phyloP scores from a whole-genome alignment of 2,329 filamentous ascomycete genomes.

The Sporothrix inflata region DNA sequence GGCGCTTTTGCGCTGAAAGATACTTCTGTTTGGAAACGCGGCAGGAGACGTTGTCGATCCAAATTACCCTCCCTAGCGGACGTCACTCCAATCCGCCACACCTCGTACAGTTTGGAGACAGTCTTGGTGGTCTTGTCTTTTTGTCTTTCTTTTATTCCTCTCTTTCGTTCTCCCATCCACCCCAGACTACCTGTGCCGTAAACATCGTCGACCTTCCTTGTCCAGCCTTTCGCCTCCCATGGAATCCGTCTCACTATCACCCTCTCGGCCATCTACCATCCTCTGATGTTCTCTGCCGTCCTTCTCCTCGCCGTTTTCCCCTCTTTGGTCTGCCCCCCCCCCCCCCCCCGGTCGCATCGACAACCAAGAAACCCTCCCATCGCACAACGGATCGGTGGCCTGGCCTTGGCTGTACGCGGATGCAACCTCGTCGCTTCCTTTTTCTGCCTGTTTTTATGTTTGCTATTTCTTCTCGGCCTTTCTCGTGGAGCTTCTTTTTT shows the following conservation, averaged over 20 bases:
- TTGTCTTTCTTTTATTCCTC: background rate
- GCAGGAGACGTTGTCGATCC: slow-evolving; percentile 1
- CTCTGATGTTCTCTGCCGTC: background rate
- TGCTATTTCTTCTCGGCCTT: slow-evolving; percentile 14
- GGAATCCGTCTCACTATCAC: background rate
- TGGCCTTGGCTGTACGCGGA: background rate
- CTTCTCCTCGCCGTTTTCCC: background rate
- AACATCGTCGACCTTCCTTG: slow-evolving; percentile 11
- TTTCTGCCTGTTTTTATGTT: background rate
- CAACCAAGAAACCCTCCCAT: background rate
- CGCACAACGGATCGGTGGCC: background rate
- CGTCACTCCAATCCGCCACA: background rate
- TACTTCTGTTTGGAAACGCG: background rate
- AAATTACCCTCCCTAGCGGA: slow-evolving; percentile 10
- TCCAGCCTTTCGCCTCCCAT: slow-evolving; percentile 16
- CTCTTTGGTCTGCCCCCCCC: no score
- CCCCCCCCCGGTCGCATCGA: background rate
- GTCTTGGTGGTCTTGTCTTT: background rate
- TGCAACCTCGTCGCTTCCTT: background rate
- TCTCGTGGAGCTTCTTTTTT: slow-evolving; percentile 24
- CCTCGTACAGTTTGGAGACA: background rate
- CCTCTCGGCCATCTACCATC: background rate
- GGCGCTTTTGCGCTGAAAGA: slow-evolving; percentile 1
- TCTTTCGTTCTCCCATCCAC: background rate
- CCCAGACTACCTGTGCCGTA: background rate